These are phyloP conservation scores for Pseudogymnoascus sp. DNA, from an alignment of 2,329 filamentous ascomycete species.

Conservation along the genomic window DNA sequence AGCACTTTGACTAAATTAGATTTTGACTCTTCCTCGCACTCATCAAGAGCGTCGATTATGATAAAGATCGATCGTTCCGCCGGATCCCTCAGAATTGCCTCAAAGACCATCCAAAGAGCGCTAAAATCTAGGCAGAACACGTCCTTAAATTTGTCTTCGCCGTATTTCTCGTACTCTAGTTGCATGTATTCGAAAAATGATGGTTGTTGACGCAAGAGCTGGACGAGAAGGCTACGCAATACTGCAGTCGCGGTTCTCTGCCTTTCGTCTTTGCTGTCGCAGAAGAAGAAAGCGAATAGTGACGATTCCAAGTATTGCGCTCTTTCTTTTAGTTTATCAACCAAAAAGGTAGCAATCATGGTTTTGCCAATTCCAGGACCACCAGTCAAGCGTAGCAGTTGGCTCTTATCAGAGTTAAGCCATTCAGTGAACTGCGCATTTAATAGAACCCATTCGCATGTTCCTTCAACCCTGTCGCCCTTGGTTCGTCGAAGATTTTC, in stretches of 20 bases:
- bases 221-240: conserved; percentile 8
- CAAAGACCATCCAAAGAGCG: conserved; percentile 4
- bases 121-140: not conserved
- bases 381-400: conserved; percentile 5
- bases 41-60: conserved; percentile 9
- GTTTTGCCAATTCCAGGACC: conserved; percentile 9
- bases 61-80: not conserved
- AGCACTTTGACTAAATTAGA: not conserved
- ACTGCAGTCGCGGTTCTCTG: conserved; percentile 4
- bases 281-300: conserved; percentile 5
- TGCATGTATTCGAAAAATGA: conserved; percentile 1
- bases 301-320: not conserved
- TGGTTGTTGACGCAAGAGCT: conserved; percentile 6
- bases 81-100: not conserved
- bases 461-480: not conserved
- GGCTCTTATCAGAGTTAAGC: not conserved
- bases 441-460: not conserved
- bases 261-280: conserved; percentile 7
- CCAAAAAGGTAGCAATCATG: conserved; percentile 8
- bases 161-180: not conserved
- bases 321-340: not conserved
- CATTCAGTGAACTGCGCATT: not conserved
- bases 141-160: not conserved
- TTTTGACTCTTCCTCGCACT: not conserved
- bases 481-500: not conserved